These are phyloP conservation scores for Sporothrix mexicana DNA, from an alignment of 2,329 filamentous ascomycete species.

Conservation along the genomic window DNA sequence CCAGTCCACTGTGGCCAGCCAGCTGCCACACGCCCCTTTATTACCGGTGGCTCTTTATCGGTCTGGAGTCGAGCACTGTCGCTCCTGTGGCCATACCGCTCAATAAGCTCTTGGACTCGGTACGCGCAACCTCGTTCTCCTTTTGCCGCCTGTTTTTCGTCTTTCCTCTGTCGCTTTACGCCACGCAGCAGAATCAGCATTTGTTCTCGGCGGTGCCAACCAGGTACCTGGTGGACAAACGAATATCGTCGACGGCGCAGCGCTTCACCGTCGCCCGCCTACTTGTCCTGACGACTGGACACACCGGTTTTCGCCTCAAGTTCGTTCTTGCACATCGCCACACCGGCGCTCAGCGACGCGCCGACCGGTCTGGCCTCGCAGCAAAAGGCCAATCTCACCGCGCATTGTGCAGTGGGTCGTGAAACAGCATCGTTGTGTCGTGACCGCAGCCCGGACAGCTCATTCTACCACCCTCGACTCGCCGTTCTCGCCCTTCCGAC, in stretches of 20 bases:
- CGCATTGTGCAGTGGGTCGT: slow-evolving; percentile 6
- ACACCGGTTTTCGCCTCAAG: not conserved
- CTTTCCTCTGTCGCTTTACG: not conserved
- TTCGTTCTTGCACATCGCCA: not conserved
- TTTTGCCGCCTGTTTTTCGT: not conserved
- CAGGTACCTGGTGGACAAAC: not conserved
- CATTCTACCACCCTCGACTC: not conserved
- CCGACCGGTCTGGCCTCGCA: slow-evolving; percentile 24
- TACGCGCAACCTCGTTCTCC: not conserved
- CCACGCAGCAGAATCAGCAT: not conserved
- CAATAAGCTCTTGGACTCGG: not conserved
- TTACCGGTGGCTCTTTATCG: slow-evolving; percentile 5
- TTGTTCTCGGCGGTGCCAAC: not conserved
- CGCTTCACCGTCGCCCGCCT: not conserved
- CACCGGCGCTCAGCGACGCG: not conserved
- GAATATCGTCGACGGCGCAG: not conserved
- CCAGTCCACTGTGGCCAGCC: slow-evolving; percentile 1
- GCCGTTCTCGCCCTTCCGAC: not conserved
- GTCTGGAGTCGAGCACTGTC: slow-evolving; percentile 17
- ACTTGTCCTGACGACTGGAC: not conserved
- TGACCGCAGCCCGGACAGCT: not conserved
- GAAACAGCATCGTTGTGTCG: slow-evolving; percentile 22
- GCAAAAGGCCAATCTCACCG: slow-evolving; percentile 14
- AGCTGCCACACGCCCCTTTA: slow-evolving; percentile 17
- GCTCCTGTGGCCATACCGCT: slow-evolving; percentile 4